Conservation (phyloP, 306 rosid species). For the Sicyos baderoa region DNA sequence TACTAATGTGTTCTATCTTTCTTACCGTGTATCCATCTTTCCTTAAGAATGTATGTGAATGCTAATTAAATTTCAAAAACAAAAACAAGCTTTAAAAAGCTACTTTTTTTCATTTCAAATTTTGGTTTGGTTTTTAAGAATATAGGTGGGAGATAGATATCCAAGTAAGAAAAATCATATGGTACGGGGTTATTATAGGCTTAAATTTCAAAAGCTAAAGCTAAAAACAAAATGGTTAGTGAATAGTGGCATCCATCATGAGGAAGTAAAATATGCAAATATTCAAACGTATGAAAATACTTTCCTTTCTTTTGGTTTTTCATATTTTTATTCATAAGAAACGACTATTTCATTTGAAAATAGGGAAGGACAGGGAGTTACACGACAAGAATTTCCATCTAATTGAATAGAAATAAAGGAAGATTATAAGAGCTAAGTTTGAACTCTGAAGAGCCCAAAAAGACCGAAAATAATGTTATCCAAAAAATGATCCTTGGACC, state of each 20-base stretch:
- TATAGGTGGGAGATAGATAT: no score
- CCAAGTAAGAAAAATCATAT: no score
- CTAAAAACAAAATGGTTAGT: no score
- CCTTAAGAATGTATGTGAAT: no score
- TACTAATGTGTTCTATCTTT: no score
- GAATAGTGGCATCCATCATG: neutral
- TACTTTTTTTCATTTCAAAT: no score
- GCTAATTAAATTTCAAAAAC: no score
- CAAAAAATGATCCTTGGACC: neutral
- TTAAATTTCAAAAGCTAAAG: no score
- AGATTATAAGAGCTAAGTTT: neutral
- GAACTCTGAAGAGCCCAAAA: neutral
- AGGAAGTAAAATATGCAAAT: neutral
- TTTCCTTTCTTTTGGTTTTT: neutral
- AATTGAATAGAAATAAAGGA: neutral
- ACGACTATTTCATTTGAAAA: neutral
- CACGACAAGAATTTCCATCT: neutral
- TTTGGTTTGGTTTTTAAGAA: no score
- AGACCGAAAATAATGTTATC: neutral
- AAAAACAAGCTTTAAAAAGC: no score
- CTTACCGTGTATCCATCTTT: no score
- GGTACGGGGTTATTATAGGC: no score
- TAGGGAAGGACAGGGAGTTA: neutral
- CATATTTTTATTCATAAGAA: neutral
- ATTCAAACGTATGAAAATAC: neutral